These are phyloP conservation scores for Paxillus ammoniavirescens DNA, from an alignment of 768 basidiomycete species.

Conservation along the genomic window DNA sequence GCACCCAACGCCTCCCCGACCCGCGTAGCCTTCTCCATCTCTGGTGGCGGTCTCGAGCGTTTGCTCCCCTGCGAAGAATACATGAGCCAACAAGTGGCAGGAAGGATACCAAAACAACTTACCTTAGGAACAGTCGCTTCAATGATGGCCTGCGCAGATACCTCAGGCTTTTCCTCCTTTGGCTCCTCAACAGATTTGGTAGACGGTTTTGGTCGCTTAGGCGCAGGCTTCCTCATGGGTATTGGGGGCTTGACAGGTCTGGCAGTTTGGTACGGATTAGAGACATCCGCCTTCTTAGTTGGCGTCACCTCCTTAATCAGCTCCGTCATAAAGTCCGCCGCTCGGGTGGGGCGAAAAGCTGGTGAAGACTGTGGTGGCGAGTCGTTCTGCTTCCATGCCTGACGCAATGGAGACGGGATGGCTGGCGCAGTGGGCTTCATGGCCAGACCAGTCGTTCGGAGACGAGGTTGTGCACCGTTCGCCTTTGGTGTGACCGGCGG, in stretches of 20 bases:
- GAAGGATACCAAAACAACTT: constrained; percentile 16
- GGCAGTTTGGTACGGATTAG: constrained; percentile 76
- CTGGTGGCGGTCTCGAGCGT: constrained; percentile 68
- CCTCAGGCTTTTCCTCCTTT: constrained; percentile 26
- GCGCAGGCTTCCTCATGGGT: constrained; percentile 39
- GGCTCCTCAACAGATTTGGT: constrained; percentile 36
- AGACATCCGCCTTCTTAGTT: constrained; percentile 60
- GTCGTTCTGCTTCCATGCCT: constrained; percentile 60
- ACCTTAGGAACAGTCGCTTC: constrained; percentile 79
- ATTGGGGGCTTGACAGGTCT: constrained; percentile 58
- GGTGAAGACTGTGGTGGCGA: constrained; percentile 36
- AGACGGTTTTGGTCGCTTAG: constrained; percentile 36
- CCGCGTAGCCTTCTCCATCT: constrained; percentile 40
- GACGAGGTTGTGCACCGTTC: constrained; percentile 29
- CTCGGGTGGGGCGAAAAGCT: constrained; percentile 49
- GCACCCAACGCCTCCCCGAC: constrained; percentile 5
- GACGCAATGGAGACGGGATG: constrained; percentile 71
- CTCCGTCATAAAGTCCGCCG: constrained; percentile 66
- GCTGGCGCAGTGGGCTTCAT: constrained; percentile 60
- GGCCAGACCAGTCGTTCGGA: constrained; percentile 39
- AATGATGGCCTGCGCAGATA: constrained; percentile 66
- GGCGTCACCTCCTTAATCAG: constrained; percentile 72
- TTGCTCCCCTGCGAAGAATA: constrained; percentile 60
- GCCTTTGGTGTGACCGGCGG: constrained; percentile 25
- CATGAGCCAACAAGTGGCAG: constrained; percentile 7